phyloP scores from a whole-genome alignment of 805 yeast species.

The Scheffersomyces lignosus region DNA sequence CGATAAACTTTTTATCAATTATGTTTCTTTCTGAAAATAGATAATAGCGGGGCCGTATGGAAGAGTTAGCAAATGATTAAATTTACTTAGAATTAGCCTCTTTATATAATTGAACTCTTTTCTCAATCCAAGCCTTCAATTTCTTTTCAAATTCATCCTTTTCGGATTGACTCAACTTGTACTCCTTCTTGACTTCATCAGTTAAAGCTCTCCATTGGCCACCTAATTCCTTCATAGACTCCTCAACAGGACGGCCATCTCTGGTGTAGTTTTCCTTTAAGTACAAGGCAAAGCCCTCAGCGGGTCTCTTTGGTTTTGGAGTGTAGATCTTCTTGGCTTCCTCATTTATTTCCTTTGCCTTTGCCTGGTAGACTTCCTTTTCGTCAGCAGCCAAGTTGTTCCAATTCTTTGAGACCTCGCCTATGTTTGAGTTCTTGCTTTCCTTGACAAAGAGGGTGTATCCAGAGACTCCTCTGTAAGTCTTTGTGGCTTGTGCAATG shows the following conservation, averaged over 20 bases:
- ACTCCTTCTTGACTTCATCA: slow-evolving; percentile 25
- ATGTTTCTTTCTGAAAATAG: too few species aligned
- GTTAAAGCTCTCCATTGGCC: slow-evolving; percentile 32
- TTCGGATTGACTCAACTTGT: slow-evolving; percentile 17
- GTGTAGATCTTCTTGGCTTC: slow-evolving; percentile 22
- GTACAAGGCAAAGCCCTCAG: slow-evolving; percentile 28
- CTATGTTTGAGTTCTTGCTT: slow-evolving; percentile 13
- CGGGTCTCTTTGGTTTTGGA: slow-evolving; percentile 37
- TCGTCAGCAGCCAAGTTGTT: slow-evolving; percentile 25
- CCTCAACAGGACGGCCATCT: slow-evolving; percentile 23
- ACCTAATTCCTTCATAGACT: slow-evolving; percentile 25
- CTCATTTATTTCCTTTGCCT: slow-evolving; percentile 31
- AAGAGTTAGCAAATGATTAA: too few species aligned
- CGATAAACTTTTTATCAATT: too few species aligned
- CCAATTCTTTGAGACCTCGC: slow-evolving; percentile 24
- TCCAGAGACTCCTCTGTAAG: slow-evolving; percentile 21
- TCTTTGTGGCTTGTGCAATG: slow-evolving; percentile 20
- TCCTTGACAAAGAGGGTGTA: slow-evolving; percentile 27
- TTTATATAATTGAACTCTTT: slow-evolving; percentile 24
- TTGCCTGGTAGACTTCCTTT: slow-evolving; percentile 21
- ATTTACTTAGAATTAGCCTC: not conserved
- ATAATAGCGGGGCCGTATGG: too few species aligned
- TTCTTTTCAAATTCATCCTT: slow-evolving; percentile 19
- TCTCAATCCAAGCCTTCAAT: slow-evolving; percentile 30
- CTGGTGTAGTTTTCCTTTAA: slow-evolving; percentile 25